Conservation (phyloP, 495 filamentous ascomycete species). For the Cetradonia linearis region DNA sequence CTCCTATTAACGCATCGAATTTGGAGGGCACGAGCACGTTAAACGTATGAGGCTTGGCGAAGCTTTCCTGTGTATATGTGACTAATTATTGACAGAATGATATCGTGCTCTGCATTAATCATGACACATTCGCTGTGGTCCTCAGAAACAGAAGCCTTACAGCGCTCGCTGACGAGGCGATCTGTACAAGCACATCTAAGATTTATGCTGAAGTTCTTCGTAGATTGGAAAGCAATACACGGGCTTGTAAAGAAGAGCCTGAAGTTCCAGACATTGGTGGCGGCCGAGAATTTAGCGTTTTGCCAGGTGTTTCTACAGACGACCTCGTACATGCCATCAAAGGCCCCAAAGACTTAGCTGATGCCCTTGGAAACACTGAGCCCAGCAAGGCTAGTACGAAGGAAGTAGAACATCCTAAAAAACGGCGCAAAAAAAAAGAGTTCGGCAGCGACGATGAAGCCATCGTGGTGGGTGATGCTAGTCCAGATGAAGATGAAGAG, state of each 20-base stretch:
- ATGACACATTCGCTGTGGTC: constrained; percentile 71
- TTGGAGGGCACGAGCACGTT: neutral
- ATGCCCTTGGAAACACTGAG: constrained; percentile 25
- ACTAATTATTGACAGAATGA: constrained; percentile 36
- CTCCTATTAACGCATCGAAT: too few relatives aligned
- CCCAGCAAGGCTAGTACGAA: constrained; percentile 5
- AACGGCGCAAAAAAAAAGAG: constrained; percentile 19
- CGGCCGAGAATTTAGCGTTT: constrained; percentile 38
- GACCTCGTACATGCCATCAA: constrained; percentile 39
- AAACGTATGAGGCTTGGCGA: neutral
- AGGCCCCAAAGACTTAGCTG: constrained; percentile 33
- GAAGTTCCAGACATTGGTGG: constrained; percentile 44
- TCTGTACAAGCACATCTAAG: constrained; percentile 54
- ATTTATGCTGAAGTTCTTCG: constrained; percentile 67
- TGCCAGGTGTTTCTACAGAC: constrained; percentile 34
- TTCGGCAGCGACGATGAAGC: constrained; percentile 7
- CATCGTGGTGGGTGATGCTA: constrained; percentile 10
- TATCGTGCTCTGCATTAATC: constrained; percentile 69
- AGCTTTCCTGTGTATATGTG: neutral
- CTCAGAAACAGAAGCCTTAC: constrained; percentile 71
- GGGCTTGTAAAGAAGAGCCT: constrained; percentile 46
- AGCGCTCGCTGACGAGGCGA: constrained; percentile 45
- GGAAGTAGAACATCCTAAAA: constrained; percentile 19
- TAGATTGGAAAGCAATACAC: constrained; percentile 54
- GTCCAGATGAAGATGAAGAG: constrained; percentile 31